Evolutionary conservation across 352 stramenopile species (phyloP), one percentile per base, ranked within the genome.

Genomic region (Phytophthora agathidicida): DNA sequence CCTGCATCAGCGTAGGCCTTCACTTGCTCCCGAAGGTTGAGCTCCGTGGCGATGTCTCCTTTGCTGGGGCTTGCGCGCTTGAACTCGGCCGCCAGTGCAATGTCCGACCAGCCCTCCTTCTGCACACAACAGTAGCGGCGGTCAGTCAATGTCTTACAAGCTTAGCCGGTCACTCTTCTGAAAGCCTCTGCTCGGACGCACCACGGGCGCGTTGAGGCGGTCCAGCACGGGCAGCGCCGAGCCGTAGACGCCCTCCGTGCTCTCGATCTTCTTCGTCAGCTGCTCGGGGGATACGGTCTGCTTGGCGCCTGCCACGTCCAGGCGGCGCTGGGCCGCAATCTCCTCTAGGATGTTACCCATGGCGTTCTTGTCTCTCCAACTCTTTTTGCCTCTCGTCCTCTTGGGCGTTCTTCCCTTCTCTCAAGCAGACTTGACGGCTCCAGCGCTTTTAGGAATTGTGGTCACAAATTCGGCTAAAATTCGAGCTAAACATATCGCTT

Each of bases 1-100:
- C 97, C 97, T 0, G 87, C 96, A n/a, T 66, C 52, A 7, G 88
- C 86, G 69, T 99, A 99, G 26, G 75, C 48, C 16, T 75, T 52
- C 5, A 93, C 96, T 83, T 99, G 96, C 30, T 98, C 80, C 60
- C 77, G 65, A 43, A 93, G 74, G 20, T 82, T 67, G 42, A 94
- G 66, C 51, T 81, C 69, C 36, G 81, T 71, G 19, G 86, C 88
- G 68, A 99, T 99, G 68, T 98, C 83, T 14, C 97, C 97, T 72
- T 99, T 99, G 71, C 88, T 98, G 10, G 97, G 97, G 35, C 88
- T 98, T 7, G 96, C 96, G 22, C 97, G 89, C 78, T 99, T 99
- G 78, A 99, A 99, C 80, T 99, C 97, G 11, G 97, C 96, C 1
- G 97, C 97, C 16, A 99, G 80, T 20, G 94, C 91, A 62, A 99